phyloP scores from a whole-genome alignment of 768 basidiomycete genomes.

The Sistotremastrum niveocremeum region DNA sequence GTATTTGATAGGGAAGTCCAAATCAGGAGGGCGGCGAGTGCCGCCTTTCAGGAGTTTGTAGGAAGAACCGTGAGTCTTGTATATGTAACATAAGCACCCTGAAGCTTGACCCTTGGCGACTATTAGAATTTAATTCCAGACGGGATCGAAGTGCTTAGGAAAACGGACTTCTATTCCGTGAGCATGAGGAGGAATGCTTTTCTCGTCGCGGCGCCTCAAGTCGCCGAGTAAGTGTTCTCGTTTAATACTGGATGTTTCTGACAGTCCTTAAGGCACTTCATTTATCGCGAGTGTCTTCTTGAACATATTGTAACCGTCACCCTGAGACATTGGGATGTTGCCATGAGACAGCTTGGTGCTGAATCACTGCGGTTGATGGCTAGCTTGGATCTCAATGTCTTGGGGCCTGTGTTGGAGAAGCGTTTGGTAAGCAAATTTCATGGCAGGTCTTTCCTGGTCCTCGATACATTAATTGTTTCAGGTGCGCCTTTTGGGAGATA shows the following conservation, averaged over 20 bases:
- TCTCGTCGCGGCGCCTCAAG: slow-evolving; percentile 69
- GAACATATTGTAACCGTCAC: slow-evolving; percentile 63
- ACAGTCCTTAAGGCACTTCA: slow-evolving; percentile 42
- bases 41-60: slow-evolving; percentile 94
- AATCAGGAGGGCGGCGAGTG: slow-evolving; percentile 90
- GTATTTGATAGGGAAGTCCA: slow-evolving; percentile 90
- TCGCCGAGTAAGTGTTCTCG: slow-evolving; percentile 58
- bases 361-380: slow-evolving; percentile 62
- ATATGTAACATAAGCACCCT: background rate
- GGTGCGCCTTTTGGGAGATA: slow-evolving; percentile 43
- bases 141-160: slow-evolving; percentile 85
- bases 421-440: slow-evolving; percentile 37
- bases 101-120: background rate
- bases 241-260: slow-evolving; percentile 4
- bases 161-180: slow-evolving; percentile 92
- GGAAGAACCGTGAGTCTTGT: slow-evolving; percentile 65
- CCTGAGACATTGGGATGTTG: slow-evolving; percentile 78
- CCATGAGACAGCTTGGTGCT: slow-evolving; percentile 67
- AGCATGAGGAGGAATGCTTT: slow-evolving; percentile 78
- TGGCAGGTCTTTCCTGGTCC: slow-evolving; percentile 4
- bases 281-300: slow-evolving; percentile 58
- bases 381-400: slow-evolving; percentile 35
- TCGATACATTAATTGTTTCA: slow-evolving; percentile 13
- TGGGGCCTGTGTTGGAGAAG: slow-evolving; percentile 35
- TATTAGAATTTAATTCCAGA: slow-evolving; percentile 75